Conservation (phyloP, 768 basidiomycete genomes). For the Sistotremastrum suecicum region DNA sequence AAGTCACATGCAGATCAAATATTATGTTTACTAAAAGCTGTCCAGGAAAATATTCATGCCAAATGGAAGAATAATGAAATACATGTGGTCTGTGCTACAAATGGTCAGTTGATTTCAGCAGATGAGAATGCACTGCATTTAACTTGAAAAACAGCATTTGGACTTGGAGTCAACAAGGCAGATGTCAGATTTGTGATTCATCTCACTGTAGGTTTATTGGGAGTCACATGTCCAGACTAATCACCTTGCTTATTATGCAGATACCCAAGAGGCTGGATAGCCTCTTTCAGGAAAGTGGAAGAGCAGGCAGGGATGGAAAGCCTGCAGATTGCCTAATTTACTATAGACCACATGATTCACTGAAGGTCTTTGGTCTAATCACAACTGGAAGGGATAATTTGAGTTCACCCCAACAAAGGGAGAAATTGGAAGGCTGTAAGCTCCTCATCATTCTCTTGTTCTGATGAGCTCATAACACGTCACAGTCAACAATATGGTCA, state of each 20-base stretch:
- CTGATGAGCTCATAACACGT: too few relatives aligned
- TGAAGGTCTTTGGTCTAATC: too few relatives aligned
- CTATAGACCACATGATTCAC: slow-evolving; percentile 58
- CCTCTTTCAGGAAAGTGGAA: slow-evolving; percentile 50
- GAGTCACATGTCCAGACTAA: too few relatives aligned
- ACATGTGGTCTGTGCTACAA: slow-evolving; percentile 85
- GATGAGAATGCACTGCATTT: too few relatives aligned
- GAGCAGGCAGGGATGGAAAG: slow-evolving; percentile 84
- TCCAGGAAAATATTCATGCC: slow-evolving; percentile 52
- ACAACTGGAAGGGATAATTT: too few relatives aligned
- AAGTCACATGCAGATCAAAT: too few relatives aligned
- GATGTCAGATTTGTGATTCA: slow-evolving; percentile 83
- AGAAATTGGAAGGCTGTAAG: too few relatives aligned
- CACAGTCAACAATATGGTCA: too few relatives aligned
- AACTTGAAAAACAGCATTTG: slow-evolving; percentile 41
- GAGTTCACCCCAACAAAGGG: too few relatives aligned
- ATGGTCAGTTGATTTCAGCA: slow-evolving; percentile 28
- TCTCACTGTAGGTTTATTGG: slow-evolving; percentile 51
- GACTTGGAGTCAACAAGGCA: slow-evolving; percentile 84
- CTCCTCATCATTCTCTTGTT: too few relatives aligned
- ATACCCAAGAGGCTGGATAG: slow-evolving; percentile 38
- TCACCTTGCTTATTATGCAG: too few relatives aligned
- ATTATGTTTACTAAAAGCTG: too few relatives aligned
- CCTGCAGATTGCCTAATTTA: slow-evolving; percentile 80
- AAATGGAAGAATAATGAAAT: slow-evolving; percentile 66